These are phyloP conservation scores for Mycosphaerelloides madeirae DNA, from an alignment of 2,329 filamentous ascomycete species.

Conservation along the genomic window DNA sequence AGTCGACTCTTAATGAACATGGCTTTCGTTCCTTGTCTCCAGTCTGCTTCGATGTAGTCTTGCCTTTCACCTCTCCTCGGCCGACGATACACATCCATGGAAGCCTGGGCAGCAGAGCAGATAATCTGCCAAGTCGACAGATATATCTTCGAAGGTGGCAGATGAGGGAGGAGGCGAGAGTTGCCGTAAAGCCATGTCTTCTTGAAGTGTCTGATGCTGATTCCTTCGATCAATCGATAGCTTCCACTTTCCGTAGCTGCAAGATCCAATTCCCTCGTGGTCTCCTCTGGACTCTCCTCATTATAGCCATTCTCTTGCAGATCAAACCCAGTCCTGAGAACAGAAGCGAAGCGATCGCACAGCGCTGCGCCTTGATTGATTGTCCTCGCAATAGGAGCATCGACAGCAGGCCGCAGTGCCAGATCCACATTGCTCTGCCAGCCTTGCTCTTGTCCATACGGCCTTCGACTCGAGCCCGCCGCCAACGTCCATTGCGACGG, in stretches of 20 bases:
- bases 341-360: constrained; percentile 57
- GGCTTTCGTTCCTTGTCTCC: constrained; percentile 70
- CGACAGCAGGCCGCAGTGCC: constrained; percentile 4
- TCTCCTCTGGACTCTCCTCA: constrained; percentile 35
- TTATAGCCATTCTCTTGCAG: constrained; percentile 49
- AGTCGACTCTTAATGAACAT: constrained; percentile 80
- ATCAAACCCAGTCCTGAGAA: constrained; percentile 52
- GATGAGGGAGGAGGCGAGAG: constrained; percentile 62
- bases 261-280: constrained; percentile 1
- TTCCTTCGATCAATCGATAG: not conserved
- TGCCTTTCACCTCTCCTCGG: constrained; percentile 60
- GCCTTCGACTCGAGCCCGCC: constrained; percentile 5
- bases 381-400: constrained; percentile 16
- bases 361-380: constrained; percentile 41
- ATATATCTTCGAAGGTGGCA: constrained; percentile 66
- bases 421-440: constrained; percentile 16
- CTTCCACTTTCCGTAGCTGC: not conserved
- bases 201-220: constrained; percentile 24
- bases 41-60: constrained; percentile 66
- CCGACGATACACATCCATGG: constrained; percentile 66
- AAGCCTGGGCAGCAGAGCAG: constrained; percentile 73
- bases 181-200: constrained; percentile 79
- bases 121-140: constrained; percentile 72
- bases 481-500: constrained; percentile 13
- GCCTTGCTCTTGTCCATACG: constrained; percentile 9